Evolutionary conservation across 352 stramenopile species (phyloP), one percentile per base, ranked within the genome.

Genomic region (Pythium phragmiticola): DNA sequence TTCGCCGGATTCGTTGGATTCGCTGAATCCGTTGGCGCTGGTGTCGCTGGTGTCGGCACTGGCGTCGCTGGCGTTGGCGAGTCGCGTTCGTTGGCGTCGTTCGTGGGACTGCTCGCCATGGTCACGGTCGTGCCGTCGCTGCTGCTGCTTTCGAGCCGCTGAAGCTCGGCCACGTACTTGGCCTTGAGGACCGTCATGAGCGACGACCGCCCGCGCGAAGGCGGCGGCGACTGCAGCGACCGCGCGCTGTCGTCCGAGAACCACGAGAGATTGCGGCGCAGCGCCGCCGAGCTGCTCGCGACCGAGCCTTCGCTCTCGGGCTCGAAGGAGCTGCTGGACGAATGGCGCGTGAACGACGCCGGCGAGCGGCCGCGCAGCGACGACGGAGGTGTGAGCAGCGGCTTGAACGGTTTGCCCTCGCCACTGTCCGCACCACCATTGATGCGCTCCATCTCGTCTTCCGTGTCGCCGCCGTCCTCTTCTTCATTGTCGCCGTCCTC

Each of bases 151-250:
- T 61, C 55, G 60, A 89, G 78, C 23, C 74, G 74, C 19, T 60
- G 57, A 17, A 91, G 55, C 45, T 89, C 77, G 9, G 71, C 63
- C 42, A 75, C 7, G 50, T 89, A 91, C 67, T 89, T 89, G 49
- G 57, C 69, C 63, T 80, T 86, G 34, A 92, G 73, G 62, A 87
- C 75, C 3, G 80, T 74, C 13, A 77, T 88, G 49, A 89, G 66
- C 9, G 80, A 85, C 46, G 71, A 64, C 19, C 82, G 62, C 60
- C 42, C 46, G 12, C 34, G 34, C 34, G 34, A 39, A 9, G 34
- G 39, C 13, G 23, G 48, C 12, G 39, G 26, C n/a, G 45, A 50
- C 45, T 33, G 45, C n/a, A n/a, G 28, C 26, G 55, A 64, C 39
- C 34, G 23, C 16, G 50, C 53, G 33, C 49, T 59, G 33, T 69